Evolutionary conservation across 2,329 filamentous ascomycete genomes (phyloP), one percentile per base, ranked within the genome.

Genomic region (Trichoderma guizhouense): DNA sequence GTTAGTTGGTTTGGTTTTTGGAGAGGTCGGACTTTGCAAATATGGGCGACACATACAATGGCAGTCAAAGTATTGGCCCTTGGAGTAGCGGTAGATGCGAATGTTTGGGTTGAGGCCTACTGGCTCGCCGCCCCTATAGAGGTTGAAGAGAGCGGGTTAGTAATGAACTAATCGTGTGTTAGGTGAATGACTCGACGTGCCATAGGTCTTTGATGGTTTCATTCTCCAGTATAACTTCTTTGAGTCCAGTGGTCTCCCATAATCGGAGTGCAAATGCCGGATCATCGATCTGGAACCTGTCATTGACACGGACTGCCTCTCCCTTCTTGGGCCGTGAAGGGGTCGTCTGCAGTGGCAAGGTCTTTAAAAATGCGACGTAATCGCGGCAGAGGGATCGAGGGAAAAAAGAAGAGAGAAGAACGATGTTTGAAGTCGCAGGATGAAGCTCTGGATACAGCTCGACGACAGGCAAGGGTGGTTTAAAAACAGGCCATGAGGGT

Each of bases 61-160:
- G 77, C 93, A 91, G 78, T 94, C 94, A 79, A 98, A 98, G 80
- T 95, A 97, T 79, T 98, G 94, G 0, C 93, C 93, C 75, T 91
- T 89, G 1, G 87, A 88, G 81, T 98, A 98, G 26, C 95, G 89
- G 82, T 98, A 98, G 34, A 98, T 89, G 39, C 95, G 87, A 70
- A 98, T 97, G 75, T 97, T 97, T 9, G 93, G 90, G 80, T 94
- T 97, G 72, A 98, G 82, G 0, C 94, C 94, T n/a, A 97, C 83
- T 0, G 93, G 89, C 64, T 94, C 87, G 32, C 94, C 94, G 71
- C 93, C 94, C 93, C 94, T 97, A 61, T 85, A 28, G 53, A 51
- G 11, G 21, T 53, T 39, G 34, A n/a, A 21, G 24, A 43, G 3
- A 24, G 30, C 14, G 24, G 65, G 8, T 47, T 0, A 18, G 18